Evolutionary conservation across 2,329 filamentous ascomycete species (phyloP), one percentile per base, ranked within the genome.

Genomic region (Claviceps sorghi): DNA sequence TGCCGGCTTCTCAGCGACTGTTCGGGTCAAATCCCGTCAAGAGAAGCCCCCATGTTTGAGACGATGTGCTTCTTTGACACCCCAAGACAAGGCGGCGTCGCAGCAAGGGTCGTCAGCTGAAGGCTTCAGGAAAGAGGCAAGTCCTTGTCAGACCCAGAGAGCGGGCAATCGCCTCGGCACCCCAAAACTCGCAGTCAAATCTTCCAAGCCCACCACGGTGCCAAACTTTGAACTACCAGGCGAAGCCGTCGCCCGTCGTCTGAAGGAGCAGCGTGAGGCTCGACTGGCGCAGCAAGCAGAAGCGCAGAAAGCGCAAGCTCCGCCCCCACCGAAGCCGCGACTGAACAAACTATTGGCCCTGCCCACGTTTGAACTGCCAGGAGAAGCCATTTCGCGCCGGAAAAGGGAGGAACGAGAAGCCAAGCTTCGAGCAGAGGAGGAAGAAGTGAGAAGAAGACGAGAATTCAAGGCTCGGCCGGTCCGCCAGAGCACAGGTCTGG

Each of bases 381-480:
- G 80, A 9, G 81, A 84, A 59, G 76, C 75, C 3, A 75, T 83
- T 49, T 77, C 75, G 2, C 68, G 73, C 1, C 67, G 72, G 30
- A 78, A 80, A 66, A 69, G 74, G 57, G 72, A 82, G 65, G 69
- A 79, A 60, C 70, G 73, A 52, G 74, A 81, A 59, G 70, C 76
- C 53, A 75, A 72, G 56, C 65, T 83, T 44, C 74, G 69, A 55
- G 72, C 71, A 3, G 72, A 82, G 58, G 78, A 80, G 58, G 79
- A 82, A 57, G 79, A 82, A 57, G 76, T 80, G 55, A 74, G 70
- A 26, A 78, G 72, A 63, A 73, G 74, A 52, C 76, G 80, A 52
- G 78, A 83, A 59, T 83, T 83, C 69, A 84, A 82, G 62, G 80
- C 80, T 6, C 73, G 73, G 38, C 80, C 80, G 19, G 62, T 79